Conservation (phyloP, 1,139 yeast genomes). For the Saccharomyces hybrid region DNA sequence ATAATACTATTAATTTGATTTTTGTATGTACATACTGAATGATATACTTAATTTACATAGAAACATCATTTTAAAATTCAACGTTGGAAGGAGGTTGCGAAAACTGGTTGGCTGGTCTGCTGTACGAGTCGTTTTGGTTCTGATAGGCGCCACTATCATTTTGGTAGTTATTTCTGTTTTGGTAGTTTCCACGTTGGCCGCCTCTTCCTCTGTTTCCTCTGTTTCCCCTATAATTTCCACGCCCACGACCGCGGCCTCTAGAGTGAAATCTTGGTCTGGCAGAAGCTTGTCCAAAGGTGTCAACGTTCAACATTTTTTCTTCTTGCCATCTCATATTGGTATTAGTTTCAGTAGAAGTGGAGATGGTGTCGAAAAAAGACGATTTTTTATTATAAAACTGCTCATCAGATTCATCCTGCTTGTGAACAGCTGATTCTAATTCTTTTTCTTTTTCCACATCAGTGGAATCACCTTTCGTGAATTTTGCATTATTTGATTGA, state of each 20-base stretch:
- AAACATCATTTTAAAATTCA: not conserved
- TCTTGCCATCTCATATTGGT: constrained; percentile 52
- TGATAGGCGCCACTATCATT: constrained; percentile 6
- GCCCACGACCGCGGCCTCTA: constrained; percentile 31
- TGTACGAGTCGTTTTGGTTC: not conserved
- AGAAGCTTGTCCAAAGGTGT: constrained; percentile 54
- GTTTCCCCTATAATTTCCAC: constrained; percentile 34
- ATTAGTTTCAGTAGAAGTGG: constrained; percentile 44
- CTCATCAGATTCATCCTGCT: constrained; percentile 14
- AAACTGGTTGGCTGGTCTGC: not conserved
- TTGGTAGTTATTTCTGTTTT: constrained; percentile 12
- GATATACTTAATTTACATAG: not conserved
- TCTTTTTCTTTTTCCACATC: constrained; percentile 9
- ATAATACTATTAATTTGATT: not conserved
- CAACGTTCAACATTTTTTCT: constrained; percentile 49
- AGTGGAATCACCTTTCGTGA: constrained; percentile 32
- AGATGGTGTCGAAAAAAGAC: constrained; percentile 75
- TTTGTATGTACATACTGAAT: not conserved
- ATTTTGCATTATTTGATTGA: constrained; percentile 59
- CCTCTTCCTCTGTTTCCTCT: constrained; percentile 31
- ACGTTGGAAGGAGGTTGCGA: not conserved
- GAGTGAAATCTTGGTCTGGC: constrained; percentile 31
- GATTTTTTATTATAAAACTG: constrained; percentile 56
- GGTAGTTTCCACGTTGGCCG: constrained; percentile 19
- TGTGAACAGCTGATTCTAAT: constrained; percentile 4